Conservation (phyloP, 495 filamentous ascomycete genomes). For the Chaetomidium leptoderma region DNA sequence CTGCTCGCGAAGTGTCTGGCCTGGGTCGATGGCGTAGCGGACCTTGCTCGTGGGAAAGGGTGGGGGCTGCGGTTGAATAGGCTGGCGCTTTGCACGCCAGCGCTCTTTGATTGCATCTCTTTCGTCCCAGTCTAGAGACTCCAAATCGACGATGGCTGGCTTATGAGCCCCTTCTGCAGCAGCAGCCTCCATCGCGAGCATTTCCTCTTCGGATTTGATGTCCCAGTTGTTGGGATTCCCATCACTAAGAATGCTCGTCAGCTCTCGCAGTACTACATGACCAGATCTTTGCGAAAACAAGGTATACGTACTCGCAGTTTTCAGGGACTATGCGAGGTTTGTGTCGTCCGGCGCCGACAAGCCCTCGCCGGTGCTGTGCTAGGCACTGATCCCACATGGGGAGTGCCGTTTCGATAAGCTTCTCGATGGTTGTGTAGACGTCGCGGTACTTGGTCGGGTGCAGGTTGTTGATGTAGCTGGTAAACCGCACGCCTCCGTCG, state of each 20-base stretch:
- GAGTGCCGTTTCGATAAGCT: slow-evolving; percentile 47
- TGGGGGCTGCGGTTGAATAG: not conserved
- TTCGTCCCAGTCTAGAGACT: too few relatives aligned
- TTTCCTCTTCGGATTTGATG: not conserved
- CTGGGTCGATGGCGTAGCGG: slow-evolving; percentile 1
- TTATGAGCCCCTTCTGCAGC: not conserved
- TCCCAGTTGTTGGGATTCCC: not conserved
- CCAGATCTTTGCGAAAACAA: not conserved
- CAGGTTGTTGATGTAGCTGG: slow-evolving; percentile 66
- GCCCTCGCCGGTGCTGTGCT: slow-evolving; percentile 42
- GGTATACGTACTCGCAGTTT: not conserved
- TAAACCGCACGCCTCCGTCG: slow-evolving; percentile 57
- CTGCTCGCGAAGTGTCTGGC: slow-evolving; percentile 22
- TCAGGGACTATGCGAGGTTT: not conserved
- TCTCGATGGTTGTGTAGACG: slow-evolving; percentile 53
- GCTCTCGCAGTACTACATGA: too few relatives aligned
- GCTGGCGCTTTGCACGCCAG: slow-evolving; percentile 34
- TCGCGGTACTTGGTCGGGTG: slow-evolving; percentile 46
- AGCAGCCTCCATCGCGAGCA: not conserved
- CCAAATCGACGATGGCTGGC: not conserved
- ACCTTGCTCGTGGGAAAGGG: slow-evolving; percentile 32
- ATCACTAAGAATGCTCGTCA: not conserved
- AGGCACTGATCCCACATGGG: slow-evolving; percentile 51
- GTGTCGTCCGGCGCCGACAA: not conserved
- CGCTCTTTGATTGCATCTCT: not conserved